Conservation (phyloP, 208 protist species). For the Leishmania braziliensis region DNA sequence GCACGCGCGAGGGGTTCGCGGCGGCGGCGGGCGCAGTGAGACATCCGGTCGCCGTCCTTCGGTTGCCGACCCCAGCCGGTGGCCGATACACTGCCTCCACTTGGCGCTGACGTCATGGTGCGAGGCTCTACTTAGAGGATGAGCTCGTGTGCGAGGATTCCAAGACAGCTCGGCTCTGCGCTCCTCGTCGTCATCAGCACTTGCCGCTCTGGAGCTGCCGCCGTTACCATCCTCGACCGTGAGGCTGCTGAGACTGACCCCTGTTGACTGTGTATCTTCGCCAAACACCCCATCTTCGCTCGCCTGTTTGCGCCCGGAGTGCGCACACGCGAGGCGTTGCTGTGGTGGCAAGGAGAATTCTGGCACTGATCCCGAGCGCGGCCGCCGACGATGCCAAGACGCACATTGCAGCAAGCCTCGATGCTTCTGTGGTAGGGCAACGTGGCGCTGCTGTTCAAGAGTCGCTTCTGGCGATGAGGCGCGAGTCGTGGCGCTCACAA, state of each 20-base stretch:
- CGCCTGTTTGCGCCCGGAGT: neutral
- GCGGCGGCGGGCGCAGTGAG: neutral
- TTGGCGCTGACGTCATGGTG: neutral
- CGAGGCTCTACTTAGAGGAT: neutral
- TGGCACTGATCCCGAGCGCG: neutral
- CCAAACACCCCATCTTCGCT: neutral
- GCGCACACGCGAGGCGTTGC: neutral
- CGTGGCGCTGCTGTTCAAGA: neutral
- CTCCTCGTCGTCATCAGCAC: neutral
- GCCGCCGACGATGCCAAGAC: neutral
- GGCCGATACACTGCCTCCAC: neutral
- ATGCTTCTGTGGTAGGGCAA: neutral
- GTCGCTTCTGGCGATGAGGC: neutral
- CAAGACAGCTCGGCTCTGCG: neutral
- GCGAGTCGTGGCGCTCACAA: conserved; percentile 9
- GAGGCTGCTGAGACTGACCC: conserved; percentile 4
- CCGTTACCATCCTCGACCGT: neutral
- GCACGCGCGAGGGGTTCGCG: neutral
- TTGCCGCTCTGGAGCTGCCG: neutral
- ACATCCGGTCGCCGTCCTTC: neutral
- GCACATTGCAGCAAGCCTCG: neutral
- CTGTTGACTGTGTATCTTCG: neutral
- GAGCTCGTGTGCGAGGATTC: neutral
- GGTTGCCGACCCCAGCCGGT: neutral
- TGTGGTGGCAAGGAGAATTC: neutral